A percentile compares a stretch with the other conserved stretches of the same genome.
These are phyloP conservation scores for Spiromastix sp. DNA, from an alignment of 2,329 filamentous ascomycete species.

Conservation along the genomic window DNA sequence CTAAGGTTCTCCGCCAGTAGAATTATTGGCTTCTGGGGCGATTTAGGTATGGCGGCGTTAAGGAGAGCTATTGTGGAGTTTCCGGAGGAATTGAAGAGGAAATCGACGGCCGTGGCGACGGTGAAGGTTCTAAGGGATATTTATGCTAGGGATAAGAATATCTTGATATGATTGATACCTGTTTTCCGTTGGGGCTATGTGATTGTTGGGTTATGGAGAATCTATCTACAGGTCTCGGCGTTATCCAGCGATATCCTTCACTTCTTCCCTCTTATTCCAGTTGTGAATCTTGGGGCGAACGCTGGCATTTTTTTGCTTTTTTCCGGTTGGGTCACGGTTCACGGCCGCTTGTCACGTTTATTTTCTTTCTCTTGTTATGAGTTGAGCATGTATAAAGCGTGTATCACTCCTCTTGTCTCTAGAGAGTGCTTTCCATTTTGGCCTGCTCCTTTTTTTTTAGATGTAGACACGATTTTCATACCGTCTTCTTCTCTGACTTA, in stretches of 20 bases:
- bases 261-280: no score
- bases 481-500: no score
- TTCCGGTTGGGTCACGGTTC: no score
- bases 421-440: no score
- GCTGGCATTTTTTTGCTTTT: not conserved
- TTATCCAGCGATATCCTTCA: no score
- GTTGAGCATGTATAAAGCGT: not conserved
- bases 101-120: slow-evolving; percentile 28
- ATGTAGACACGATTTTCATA: not conserved
- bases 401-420: not conserved
- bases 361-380: no score
- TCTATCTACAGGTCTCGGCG: no score
- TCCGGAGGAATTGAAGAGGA: slow-evolving; percentile 36
- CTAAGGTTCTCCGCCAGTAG: slow-evolving; percentile 62
- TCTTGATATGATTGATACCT: slow-evolving; percentile 22
- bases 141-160: slow-evolving; percentile 26
- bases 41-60: slow-evolving; percentile 60
- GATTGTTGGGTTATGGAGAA: no score
- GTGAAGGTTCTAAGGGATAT: slow-evolving; percentile 29
- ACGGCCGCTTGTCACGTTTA: no score
- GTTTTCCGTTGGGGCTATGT: no score
- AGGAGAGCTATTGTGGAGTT: slow-evolving; percentile 64
- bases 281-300: no score
- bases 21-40: slow-evolving; percentile 74
- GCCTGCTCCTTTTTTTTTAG: no score